Evolutionary conservation across 73 alveolate genomes (phyloP).

Genomic region (Tetrahymena malaccensis): DNA sequence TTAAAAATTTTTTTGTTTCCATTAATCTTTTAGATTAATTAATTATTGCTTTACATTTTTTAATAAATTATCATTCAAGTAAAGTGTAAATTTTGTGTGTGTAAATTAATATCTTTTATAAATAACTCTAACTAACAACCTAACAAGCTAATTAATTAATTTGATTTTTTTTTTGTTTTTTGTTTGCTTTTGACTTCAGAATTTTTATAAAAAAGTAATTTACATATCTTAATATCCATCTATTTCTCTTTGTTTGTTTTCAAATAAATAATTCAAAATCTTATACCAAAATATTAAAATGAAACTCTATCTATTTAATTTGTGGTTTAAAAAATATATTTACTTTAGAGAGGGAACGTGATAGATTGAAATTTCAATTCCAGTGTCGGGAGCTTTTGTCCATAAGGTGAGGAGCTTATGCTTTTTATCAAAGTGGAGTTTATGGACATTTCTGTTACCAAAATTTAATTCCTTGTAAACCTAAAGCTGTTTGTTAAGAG

Average conservation of each 20-base stretch:
- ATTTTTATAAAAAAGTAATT: not conserved
- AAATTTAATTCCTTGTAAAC: not conserved
- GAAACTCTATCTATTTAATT: not conserved
- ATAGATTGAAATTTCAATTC: not conserved
- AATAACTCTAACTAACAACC: no score
- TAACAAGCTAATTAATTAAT: no score
- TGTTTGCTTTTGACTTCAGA: no score
- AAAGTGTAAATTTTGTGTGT: not conserved
- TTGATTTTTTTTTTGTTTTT: no score
- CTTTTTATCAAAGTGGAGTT: not conserved
- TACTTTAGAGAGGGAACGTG: not conserved
- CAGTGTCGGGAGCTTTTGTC: not conserved
- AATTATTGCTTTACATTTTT: not conserved
- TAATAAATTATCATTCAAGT: not conserved
- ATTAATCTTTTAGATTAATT: not conserved
- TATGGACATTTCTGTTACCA: not conserved
- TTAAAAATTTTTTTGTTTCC: no score
- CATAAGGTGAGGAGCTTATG: not conserved
- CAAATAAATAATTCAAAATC: no score
- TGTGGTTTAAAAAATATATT: not conserved
- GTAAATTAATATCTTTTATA: not conserved
- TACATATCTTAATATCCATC: not conserved
- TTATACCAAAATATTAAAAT: not conserved
- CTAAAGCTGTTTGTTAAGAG: not conserved
- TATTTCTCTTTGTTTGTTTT: not conserved